A percentile compares a stretch with the other conserved stretches of the same genome.
phyloP scores from a whole-genome alignment of 768 basidiomycete species.

The Leccinum longicurvipes region DNA sequence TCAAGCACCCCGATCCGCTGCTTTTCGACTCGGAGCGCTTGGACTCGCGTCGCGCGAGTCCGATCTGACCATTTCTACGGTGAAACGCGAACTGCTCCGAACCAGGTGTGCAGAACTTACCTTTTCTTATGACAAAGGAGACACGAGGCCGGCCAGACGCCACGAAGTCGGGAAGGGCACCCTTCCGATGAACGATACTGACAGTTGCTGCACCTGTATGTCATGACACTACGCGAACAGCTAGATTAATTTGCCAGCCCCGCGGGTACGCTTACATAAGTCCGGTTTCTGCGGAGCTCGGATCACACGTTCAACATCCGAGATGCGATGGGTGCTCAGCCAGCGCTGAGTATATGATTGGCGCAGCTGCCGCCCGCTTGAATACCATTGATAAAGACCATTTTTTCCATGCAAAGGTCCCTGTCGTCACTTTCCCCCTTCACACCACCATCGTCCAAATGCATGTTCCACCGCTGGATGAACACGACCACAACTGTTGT shows the following conservation, averaged over 20 bases:
- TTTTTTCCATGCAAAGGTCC: conserved; percentile 17
- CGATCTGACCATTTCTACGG: conserved; percentile 4
- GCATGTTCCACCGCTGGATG: conserved; percentile 23
- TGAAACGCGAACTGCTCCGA: conserved; percentile 10
- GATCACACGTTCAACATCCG: conserved; percentile 25
- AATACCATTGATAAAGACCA: conserved; percentile 31
- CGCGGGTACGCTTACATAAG: conserved; percentile 19
- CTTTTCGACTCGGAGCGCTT: conserved; percentile 3
- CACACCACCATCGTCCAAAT: conserved; percentile 14
- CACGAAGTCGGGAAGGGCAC: conserved; percentile 1
- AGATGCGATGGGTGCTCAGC: conserved; percentile 6
- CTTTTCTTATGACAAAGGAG: conserved; percentile 11
- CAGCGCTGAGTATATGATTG: neutral
- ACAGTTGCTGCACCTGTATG: no score
- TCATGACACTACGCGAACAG: neutral
- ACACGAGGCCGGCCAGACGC: conserved; percentile 1
- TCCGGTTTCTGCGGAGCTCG: conserved; percentile 27
- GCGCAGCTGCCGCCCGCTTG: conserved; percentile 3
- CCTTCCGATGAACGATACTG: neutral
- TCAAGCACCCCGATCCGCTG: conserved; percentile 11
- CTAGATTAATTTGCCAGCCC: conserved; percentile 1
- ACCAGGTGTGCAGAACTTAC: conserved; percentile 3
- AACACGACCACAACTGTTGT: conserved; percentile 20
- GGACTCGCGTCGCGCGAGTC: neutral
- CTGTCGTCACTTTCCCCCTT: conserved; percentile 2